Base-by-base conservation (phyloP, 129 eudicot species). In the Chrysanthemum makinoi region DNA sequence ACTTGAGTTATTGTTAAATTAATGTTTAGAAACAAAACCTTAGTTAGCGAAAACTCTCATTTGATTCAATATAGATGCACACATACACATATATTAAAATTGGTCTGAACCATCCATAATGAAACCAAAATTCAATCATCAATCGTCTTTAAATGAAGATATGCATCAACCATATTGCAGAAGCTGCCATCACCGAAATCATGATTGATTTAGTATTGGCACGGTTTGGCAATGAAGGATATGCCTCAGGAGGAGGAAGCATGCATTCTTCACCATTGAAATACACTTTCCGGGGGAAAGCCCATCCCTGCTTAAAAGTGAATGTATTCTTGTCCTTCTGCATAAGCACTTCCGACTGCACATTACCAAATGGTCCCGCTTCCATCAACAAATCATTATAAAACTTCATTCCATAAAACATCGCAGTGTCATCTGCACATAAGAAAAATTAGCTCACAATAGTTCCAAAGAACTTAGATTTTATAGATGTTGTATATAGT, bases 181-280 rank as follows among this genome's bases (percentile, higher is more conserved):
- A 43, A 64, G 72, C 82, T 18, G 47, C 72, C 26, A 68, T 20
- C 20, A 79, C 75, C 12, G 72, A 59, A 17, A 73, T 28, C 67
- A 79, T 4, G 51, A 78, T 30, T 0, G 71, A 69, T 65, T 72
- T 28, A 0, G 26, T 33, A 19, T 44, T 59, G 8, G 85, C 88
- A 9, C 83, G 33, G 78, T 81, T 88, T 11, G 98, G 98, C 65
- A 92, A 47, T 11, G 70, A 33, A 14, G 98, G 98, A 78, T 92
- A 92, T 15, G 83, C 73, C 72, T 92, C 98, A 17, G 98, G 98
- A 19, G 98, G 89, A 9, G 98, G 98, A 73, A 92, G 98, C 78
- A 49, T 82, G 80, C 98, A 92, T 80, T 92, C 98, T 19, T 88
- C 88, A 0, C 98, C 98, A 49, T 92, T 89, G 56, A 92, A 92